Conservation (phyloP, 306 rosid species). For the Carpinus viminea region DNA sequence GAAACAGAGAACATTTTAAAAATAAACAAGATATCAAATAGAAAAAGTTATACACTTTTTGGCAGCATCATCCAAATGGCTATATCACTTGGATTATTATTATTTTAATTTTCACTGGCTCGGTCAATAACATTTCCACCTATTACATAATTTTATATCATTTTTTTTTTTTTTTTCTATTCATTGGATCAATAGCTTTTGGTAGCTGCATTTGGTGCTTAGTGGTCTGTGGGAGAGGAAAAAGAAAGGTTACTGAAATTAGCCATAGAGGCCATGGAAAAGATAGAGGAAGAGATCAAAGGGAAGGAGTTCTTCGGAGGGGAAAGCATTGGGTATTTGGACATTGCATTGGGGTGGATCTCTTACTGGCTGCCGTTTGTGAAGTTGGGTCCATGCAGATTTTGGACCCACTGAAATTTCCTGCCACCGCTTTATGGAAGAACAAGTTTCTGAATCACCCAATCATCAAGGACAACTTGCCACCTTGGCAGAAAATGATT, state of each 20-base stretch:
- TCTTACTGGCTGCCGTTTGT: conserved; percentile 43
- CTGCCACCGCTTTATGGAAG: conserved; percentile 40
- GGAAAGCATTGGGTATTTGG: conserved; percentile 51
- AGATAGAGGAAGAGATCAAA: conserved; percentile 43
- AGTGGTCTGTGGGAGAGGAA: background rate
- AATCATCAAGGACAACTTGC: conserved; percentile 41
- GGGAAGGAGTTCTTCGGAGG: conserved; percentile 55
- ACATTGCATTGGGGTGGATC: conserved; percentile 59
- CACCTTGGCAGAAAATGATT: conserved; percentile 43
- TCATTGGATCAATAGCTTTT: background rate
- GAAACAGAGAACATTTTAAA: too few relatives aligned
- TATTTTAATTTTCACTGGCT: too few relatives aligned
- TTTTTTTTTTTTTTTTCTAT: background rate
- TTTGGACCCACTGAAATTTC: conserved; percentile 39
- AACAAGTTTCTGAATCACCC: conserved; percentile 35
- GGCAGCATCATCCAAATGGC: too few relatives aligned
- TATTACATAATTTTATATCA: too few relatives aligned
- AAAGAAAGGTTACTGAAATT: conserved; percentile 8
- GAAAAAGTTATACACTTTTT: too few relatives aligned
- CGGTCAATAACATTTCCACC: too few relatives aligned
- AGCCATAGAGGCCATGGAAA: conserved; percentile 42
- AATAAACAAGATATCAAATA: too few relatives aligned
- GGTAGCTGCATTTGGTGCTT: background rate
- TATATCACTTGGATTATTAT: too few relatives aligned
- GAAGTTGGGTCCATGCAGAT: conserved; percentile 43